Evolutionary conservation across 1,284 basidiomycete genomes (phyloP).

Genomic region (Apiotrichum akiyoshidainum): DNA sequence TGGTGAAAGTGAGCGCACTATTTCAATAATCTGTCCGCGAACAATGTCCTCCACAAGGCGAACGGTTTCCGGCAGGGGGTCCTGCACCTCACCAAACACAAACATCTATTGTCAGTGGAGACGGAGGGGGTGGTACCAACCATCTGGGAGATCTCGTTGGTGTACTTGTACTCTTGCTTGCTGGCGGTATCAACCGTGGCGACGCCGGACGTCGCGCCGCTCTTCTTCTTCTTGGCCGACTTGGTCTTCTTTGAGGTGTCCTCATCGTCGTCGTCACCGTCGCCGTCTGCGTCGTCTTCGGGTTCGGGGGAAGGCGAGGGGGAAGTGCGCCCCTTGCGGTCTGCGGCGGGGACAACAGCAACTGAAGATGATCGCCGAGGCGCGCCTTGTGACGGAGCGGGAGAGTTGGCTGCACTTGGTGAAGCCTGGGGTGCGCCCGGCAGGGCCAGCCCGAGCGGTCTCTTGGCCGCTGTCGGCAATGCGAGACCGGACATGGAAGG

Average conservation of each 20-base stretch:
- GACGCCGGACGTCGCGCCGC: constrained; percentile 4
- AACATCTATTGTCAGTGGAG: constrained; percentile 66
- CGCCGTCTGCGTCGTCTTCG: constrained; percentile 34
- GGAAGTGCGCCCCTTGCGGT: constrained; percentile 3
- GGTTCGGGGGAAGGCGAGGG: constrained; percentile 28
- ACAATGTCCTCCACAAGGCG: constrained; percentile 94
- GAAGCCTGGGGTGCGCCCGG: constrained; percentile 6
- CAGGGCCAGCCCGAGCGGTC: constrained; percentile 17
- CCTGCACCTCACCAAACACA: constrained; percentile 92
- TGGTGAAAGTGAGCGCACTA: constrained; percentile 57
- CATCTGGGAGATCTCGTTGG: constrained; percentile 80
- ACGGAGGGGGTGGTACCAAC: constrained; percentile 42
- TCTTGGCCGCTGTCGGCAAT: constrained; percentile 15
- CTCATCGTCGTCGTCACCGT: constrained; percentile 39
- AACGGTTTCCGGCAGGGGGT: constrained; percentile 81
- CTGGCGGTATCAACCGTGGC: constrained; percentile 8
- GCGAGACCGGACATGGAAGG: constrained; percentile 10
- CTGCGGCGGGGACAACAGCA: neutral
- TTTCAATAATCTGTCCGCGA: constrained; percentile 86
- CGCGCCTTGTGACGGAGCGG: constrained; percentile 3
- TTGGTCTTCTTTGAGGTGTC: constrained; percentile 11
- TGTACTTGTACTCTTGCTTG: constrained; percentile 65
- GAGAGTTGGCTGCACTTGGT: constrained; percentile 8
- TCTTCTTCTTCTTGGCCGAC: constrained; percentile 30
- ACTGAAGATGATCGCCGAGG: neutral